These are phyloP conservation scores for Lepraria neglecta DNA, from an alignment of 495 filamentous ascomycete species.

Conservation along the genomic window DNA sequence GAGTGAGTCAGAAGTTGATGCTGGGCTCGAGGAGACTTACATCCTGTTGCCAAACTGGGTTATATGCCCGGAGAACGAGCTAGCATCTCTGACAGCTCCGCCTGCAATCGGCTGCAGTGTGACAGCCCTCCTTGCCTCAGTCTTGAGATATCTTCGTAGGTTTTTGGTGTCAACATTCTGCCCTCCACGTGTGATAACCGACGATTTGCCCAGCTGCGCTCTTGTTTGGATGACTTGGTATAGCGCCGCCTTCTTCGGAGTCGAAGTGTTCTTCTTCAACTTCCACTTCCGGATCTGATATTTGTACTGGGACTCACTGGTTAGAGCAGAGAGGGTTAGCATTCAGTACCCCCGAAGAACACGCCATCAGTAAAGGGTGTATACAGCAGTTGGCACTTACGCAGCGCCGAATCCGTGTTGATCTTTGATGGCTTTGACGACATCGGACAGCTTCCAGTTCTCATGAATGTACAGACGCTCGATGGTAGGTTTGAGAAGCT, in stretches of 20 bases:
- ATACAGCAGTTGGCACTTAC: conserved; percentile 28
- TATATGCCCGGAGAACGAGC: conserved; percentile 24
- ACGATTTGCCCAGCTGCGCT: conserved; percentile 30
- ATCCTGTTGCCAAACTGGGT: conserved; percentile 28
- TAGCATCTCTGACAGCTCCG: conserved; percentile 24
- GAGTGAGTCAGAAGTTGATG: conserved; percentile 14
- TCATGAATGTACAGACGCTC: conserved; percentile 34
- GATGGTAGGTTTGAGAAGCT: conserved; percentile 34
- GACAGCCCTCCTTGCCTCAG: conserved; percentile 21
- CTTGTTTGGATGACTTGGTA: conserved; percentile 21
- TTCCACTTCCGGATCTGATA: conserved; percentile 40
- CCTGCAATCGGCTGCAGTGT: conserved; percentile 16
- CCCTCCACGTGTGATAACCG: conserved; percentile 26
- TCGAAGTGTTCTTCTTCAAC: conserved; percentile 33
- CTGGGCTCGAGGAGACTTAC: conserved; percentile 11
- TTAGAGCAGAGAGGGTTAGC: conserved; percentile 11
- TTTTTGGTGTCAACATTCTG: conserved; percentile 31
- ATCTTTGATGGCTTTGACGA: conserved; percentile 32
- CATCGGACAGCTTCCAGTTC: conserved; percentile 25
- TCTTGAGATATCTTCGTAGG: conserved; percentile 34
- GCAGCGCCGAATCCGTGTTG: conserved; percentile 34
- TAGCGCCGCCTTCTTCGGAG: conserved; percentile 28
- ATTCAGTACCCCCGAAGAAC: background rate
- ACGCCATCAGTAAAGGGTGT: conserved; percentile 4
- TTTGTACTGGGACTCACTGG: conserved; percentile 38